Base-by-base conservation (phyloP, 208 protist genomes). In the Herpetomonas tarakana region DNA sequence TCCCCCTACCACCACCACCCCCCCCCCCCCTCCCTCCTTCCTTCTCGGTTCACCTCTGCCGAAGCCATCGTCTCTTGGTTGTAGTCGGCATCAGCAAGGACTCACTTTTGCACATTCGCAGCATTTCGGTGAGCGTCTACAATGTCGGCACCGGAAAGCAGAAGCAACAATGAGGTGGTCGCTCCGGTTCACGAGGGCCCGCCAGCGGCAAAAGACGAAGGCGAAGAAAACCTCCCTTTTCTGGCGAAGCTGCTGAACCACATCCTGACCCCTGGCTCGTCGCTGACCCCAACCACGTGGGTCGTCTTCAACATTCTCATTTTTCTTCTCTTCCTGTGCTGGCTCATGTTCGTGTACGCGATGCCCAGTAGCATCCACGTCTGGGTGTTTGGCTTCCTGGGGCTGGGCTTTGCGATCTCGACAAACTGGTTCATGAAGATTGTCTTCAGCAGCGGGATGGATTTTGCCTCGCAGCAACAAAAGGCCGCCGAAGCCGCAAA, bases 371-470 rank as follows among this genome's bases (percentile, higher is more conserved):
- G 81, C 59, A 74, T 93, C 28, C 90, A 96, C 61, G 69, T 96
- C 3, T 96, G 90, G 90, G 77, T 74, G 2, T 96, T 96, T 68
- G 86, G 86, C n/a, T 62, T 93, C 22, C 73, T 96, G n/a, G 81
- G 78, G 1, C 44, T 83, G 4, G 90, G 90, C 16, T 75, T 96
- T 39, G 67, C 74, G 1, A 58, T 76, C 25, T 93, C 86, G 0
- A 96, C 90, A 19, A 96, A 96, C 60, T 96, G 90, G 90, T 53
- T 93, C 30, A 93, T 96, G 85, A 83, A 80, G 52, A 71, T 92
- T 28, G 47, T 92, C 57, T 92, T 92, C 59, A 78, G 65, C 29
- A 58, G 68, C 28, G 78, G 76, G n/a, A 61, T 86, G 19, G 78
- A 88, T 50, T 83, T 80, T 30, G 71, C 64, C 45, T 79, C 68